A percentile compares a stretch with the other conserved stretches of the same genome.
Conservation (phyloP, 2,329 filamentous ascomycete species). For the Xylariales sp. region DNA sequence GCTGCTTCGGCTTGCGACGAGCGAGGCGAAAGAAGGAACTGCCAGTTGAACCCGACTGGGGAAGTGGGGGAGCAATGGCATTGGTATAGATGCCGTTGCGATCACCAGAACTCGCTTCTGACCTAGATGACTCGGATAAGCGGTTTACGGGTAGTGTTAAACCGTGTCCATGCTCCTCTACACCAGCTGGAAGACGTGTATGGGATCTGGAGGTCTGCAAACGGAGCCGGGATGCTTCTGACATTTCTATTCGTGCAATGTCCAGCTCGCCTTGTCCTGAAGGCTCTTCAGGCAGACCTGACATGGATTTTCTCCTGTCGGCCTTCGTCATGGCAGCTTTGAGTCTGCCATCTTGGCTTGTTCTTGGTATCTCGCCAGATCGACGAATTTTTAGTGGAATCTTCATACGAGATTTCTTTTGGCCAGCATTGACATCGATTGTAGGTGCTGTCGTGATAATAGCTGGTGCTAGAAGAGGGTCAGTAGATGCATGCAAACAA, state of each 20-base stretch:
- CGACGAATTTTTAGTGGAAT: slow-evolving; percentile 49
- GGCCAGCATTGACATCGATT: slow-evolving; percentile 49
- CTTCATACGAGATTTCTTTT: slow-evolving; percentile 54
- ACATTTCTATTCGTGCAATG: slow-evolving; percentile 43
- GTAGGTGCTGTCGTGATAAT: slow-evolving; percentile 95
- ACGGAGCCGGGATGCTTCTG: slow-evolving; percentile 50
- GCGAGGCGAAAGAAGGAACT: slow-evolving; percentile 78
- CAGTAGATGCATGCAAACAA: too few species aligned
- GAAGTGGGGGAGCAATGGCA: slow-evolving; percentile 57
- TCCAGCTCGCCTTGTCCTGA: slow-evolving; percentile 21
- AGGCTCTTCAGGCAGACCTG: slow-evolving; percentile 25
- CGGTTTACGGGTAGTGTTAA: slow-evolving; percentile 62
- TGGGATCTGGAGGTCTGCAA: slow-evolving; percentile 20
- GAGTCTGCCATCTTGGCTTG: slow-evolving; percentile 19
- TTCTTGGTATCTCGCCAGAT: slow-evolving; percentile 43
- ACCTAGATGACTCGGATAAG: slow-evolving; percentile 82
- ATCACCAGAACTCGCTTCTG: slow-evolving; percentile 77
- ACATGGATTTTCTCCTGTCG: slow-evolving; percentile 36
- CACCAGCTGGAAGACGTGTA: slow-evolving; percentile 48
- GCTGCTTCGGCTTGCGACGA: slow-evolving; percentile 70
- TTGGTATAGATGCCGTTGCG: slow-evolving; percentile 50
- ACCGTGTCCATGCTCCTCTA: slow-evolving; percentile 56
- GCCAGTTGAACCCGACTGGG: slow-evolving; percentile 54
- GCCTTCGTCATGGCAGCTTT: slow-evolving; percentile 25
- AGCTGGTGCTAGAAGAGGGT: slow-evolving; percentile 59